Evolutionary conservation across 2,329 filamentous ascomycete genomes (phyloP).

Genomic region (Triangularia setosa): DNA sequence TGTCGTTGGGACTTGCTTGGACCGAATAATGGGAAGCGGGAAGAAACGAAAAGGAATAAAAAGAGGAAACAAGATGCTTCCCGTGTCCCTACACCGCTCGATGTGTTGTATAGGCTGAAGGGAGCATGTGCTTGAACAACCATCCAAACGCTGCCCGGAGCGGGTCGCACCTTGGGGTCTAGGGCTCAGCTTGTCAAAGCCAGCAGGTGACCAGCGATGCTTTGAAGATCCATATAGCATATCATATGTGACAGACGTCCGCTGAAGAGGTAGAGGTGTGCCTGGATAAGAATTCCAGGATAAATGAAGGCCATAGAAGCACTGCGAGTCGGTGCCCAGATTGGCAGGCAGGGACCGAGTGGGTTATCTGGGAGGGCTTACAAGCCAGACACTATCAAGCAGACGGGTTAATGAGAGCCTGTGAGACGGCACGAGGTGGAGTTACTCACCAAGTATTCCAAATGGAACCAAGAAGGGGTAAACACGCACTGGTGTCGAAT

Average conservation of each 20-base stretch:
- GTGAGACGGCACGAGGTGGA: constrained; percentile 13
- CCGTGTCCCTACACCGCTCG: not conserved
- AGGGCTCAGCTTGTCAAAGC: not conserved
- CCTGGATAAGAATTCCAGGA: not conserved
- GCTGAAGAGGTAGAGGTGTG: not conserved
- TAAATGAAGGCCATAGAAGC: not conserved
- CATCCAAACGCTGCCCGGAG: not conserved
- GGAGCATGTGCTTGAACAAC: not conserved
- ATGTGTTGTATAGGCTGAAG: not conserved
- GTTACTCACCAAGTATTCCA: constrained; percentile 15
- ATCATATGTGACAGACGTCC: not conserved
- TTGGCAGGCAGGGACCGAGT: constrained; percentile 1
- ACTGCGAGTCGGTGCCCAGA: constrained; percentile 5
- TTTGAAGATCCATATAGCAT: not conserved
- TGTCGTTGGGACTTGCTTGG: constrained; percentile 4
- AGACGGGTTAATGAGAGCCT: not conserved
- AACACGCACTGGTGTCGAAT: constrained; percentile 16
- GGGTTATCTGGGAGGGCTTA: constrained; percentile 5
- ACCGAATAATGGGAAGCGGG: not conserved
- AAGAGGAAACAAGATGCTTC: not conserved
- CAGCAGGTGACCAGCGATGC: not conserved
- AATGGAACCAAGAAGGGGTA: constrained; percentile 14
- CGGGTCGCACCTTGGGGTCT: not conserved
- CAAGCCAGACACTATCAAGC: constrained; percentile 10
- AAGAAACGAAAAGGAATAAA: not conserved